A percentile compares a stretch with the other conserved stretches of the same genome.
Evolutionary conservation across 176 grass and related monocot species (phyloP).

Genomic region (Stipa capillata): DNA sequence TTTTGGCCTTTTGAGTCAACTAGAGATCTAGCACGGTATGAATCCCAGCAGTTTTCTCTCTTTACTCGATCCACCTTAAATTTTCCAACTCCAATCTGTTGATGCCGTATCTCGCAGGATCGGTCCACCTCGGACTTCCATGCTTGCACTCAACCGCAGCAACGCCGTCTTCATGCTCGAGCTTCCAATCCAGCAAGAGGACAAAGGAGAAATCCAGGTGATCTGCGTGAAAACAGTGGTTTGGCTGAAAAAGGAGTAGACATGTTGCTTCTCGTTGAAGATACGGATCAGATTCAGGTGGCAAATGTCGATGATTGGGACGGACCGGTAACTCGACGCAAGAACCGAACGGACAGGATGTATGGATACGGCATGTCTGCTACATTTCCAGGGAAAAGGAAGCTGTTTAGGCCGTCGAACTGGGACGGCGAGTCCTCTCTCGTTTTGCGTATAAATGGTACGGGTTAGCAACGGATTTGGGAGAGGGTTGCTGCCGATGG

Average conservation of each 20-base stretch:
- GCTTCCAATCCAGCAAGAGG: not conserved
- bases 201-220: not conserved
- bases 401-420: not conserved
- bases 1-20: too few species aligned
- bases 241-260: not conserved
- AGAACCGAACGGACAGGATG: not conserved
- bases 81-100: not conserved
- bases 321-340: not conserved
- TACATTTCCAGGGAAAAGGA: not conserved
- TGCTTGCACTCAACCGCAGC: constrained; percentile 9
- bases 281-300: not conserved
- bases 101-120: constrained; percentile 5
- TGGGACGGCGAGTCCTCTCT: not conserved
- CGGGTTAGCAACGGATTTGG: not conserved
- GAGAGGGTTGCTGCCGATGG: not conserved
- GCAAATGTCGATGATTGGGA: constrained; percentile 9
- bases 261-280: not conserved
- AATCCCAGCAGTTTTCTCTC: not conserved
- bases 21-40: too few species aligned
- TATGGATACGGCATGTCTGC: not conserved
- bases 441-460: not conserved
- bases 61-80: not conserved
- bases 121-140: not conserved
- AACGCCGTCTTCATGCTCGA: not conserved
- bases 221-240: not conserved